A percentile compares a stretch with the other conserved stretches of the same genome.
These are phyloP conservation scores for Dionaea muscipula DNA, from an alignment of 179 eudicot genomes.

Conservation along the genomic window DNA sequence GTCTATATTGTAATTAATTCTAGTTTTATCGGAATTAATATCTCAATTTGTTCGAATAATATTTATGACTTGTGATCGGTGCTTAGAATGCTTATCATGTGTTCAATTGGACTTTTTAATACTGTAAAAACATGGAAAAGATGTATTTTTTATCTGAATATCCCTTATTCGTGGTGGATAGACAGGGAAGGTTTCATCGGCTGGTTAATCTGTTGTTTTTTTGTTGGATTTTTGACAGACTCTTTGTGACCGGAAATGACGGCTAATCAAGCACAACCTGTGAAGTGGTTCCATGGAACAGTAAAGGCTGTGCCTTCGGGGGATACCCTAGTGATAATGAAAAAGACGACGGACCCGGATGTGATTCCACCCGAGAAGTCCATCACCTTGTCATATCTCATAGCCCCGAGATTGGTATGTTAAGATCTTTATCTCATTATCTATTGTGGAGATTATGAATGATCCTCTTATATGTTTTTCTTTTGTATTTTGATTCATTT, in stretches of 20 bases:
- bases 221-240: constrained; percentile 10
- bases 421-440: not conserved
- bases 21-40: no score
- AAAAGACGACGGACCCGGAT: constrained; percentile 50
- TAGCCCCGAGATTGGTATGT: constrained; percentile 81
- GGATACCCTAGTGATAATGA: constrained; percentile 75
- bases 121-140: no score
- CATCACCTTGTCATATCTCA: constrained; percentile 60
- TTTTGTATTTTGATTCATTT: not conserved
- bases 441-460: not conserved
- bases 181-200: no score
- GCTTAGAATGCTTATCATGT: no score
- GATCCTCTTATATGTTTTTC: not conserved
- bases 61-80: no score
- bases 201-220: not conserved
- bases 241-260: constrained; percentile 43
- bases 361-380: constrained; percentile 73
- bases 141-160: no score
- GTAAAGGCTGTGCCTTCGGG: constrained; percentile 97
- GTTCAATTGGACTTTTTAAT: no score
- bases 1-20: no score
- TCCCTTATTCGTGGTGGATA: no score
- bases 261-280: constrained; percentile 34
- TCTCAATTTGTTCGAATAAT: no score
- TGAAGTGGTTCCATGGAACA: constrained; percentile 67